phyloP scores from a whole-genome alignment of 1,139 yeast species.

The Yueomyces sp. region DNA sequence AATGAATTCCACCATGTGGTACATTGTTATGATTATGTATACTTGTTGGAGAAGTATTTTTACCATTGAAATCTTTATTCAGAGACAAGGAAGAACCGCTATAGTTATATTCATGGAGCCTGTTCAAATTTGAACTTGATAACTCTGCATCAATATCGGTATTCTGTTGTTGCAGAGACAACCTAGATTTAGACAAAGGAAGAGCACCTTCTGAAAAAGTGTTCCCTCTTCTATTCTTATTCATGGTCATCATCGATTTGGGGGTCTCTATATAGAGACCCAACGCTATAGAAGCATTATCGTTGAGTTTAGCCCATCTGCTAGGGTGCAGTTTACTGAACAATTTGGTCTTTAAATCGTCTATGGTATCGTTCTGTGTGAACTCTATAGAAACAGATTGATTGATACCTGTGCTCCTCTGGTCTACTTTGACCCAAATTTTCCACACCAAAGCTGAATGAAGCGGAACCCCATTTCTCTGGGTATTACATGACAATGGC shows the following conservation, averaged over 20 bases:
- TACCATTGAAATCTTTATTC: neutral
- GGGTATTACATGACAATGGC: neutral
- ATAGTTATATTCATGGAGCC: too few species aligned
- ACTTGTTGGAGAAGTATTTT: too few species aligned
- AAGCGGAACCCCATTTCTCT: neutral
- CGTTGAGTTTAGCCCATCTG: conserved; percentile 16
- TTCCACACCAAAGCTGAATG: conserved; percentile 5
- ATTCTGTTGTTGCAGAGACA: neutral
- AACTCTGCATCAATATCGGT: neutral
- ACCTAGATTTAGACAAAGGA: neutral
- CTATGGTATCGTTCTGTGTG: conserved; percentile 18
- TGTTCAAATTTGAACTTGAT: neutral
- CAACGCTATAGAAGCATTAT: conserved; percentile 18
- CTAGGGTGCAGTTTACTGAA: conserved; percentile 11
- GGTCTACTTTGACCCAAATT: conserved; percentile 14
- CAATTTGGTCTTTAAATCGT: conserved; percentile 19
- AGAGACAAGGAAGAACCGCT: neutral
- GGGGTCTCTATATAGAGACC: conserved; percentile 11
- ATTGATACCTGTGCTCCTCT: conserved; percentile 8
- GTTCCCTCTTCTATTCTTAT: neutral
- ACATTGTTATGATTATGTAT: too few species aligned
- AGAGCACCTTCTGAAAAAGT: neutral
- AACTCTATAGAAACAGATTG: conserved; percentile 17
- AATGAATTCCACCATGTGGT: neutral
- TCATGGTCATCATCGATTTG: neutral